Percentiles rank a stretch among this genome's conserved stretches.
Evolutionary conservation across 257 asterid species (phyloP).

Genomic region (Osmanthus fragrans): DNA sequence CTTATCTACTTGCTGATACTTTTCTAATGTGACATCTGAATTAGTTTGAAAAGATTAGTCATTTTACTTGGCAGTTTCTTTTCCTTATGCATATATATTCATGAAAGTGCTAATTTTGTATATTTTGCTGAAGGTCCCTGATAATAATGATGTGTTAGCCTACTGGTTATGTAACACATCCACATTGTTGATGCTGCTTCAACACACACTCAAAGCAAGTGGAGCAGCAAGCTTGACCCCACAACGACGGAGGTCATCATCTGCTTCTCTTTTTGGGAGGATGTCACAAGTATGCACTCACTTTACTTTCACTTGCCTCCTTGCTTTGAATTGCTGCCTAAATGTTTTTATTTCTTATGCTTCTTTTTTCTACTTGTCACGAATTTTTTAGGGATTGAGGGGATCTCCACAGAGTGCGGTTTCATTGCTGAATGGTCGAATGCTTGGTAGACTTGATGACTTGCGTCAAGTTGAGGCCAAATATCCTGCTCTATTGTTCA

Average conservation of each 20-base stretch:
- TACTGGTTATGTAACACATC: slow-evolving; percentile 96
- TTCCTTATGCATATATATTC: background rate
- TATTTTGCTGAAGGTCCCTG: slow-evolving; percentile 60
- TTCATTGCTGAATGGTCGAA: slow-evolving; percentile 78
- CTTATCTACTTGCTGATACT: slow-evolving; percentile 6
- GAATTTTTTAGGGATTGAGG: slow-evolving; percentile 64
- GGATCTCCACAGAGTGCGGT: slow-evolving; percentile 94
- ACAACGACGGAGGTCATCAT: slow-evolving; percentile 86
- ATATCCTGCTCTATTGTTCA: slow-evolving; percentile 95
- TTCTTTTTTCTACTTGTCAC: background rate
- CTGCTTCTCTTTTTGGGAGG: slow-evolving; percentile 97
- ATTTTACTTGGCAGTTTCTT: background rate
- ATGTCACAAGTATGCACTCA: slow-evolving; percentile 80
- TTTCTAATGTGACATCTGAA: background rate
- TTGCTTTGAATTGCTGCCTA: background rate
- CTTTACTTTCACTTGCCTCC: slow-evolving; percentile 16
- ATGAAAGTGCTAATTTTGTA: slow-evolving; percentile 25
- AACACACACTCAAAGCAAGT: slow-evolving; percentile 96
- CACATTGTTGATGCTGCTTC: slow-evolving; percentile 92
- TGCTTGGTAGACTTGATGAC: slow-evolving; percentile 90
- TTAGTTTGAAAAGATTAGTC: background rate
- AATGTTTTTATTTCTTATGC: background rate
- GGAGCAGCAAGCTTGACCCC: slow-evolving; percentile 98
- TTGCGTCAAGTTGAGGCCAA: slow-evolving; percentile 98
- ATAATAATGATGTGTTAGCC: slow-evolving; percentile 78